Evolutionary conservation across 345 rosid species (phyloP).

Genomic region (Murraya paniculata): DNA sequence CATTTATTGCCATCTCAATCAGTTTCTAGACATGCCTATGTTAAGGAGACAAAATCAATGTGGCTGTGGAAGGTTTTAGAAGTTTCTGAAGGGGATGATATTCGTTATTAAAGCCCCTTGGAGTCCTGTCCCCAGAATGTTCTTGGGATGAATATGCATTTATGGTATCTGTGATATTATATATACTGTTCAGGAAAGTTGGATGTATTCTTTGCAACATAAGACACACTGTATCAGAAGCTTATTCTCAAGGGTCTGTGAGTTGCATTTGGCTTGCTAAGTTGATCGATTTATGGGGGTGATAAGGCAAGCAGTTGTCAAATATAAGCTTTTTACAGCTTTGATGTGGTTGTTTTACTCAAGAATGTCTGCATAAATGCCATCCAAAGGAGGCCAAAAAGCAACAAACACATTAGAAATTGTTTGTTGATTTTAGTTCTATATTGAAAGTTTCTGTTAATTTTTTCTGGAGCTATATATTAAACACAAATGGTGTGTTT

Average conservation of each 20-base stretch:
- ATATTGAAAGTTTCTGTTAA: not conserved
- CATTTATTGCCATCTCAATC: not conserved
- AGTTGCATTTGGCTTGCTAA: not conserved
- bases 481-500: not conserved
- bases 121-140: not conserved
- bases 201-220: conserved; percentile 8
- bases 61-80: not conserved
- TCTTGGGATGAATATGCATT: conserved; percentile 1
- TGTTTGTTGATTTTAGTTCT: not conserved
- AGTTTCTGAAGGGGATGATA: not conserved
- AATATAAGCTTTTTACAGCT: not conserved
- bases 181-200: not conserved
- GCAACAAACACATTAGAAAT: not conserved
- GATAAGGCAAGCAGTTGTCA: not conserved
- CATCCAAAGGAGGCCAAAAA: not conserved
- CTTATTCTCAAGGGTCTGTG: not conserved
- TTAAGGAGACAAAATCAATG: not conserved
- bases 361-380: not conserved
- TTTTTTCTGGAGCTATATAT: conserved; percentile 1
- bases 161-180: conserved; percentile 1
- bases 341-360: not conserved
- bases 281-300: not conserved
- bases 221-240: not conserved
- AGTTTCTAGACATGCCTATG: not conserved
- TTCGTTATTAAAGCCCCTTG: not conserved